Evolutionary conservation across 768 basidiomycete species (phyloP).

Genomic region (Gelatoporia subvermispora): DNA sequence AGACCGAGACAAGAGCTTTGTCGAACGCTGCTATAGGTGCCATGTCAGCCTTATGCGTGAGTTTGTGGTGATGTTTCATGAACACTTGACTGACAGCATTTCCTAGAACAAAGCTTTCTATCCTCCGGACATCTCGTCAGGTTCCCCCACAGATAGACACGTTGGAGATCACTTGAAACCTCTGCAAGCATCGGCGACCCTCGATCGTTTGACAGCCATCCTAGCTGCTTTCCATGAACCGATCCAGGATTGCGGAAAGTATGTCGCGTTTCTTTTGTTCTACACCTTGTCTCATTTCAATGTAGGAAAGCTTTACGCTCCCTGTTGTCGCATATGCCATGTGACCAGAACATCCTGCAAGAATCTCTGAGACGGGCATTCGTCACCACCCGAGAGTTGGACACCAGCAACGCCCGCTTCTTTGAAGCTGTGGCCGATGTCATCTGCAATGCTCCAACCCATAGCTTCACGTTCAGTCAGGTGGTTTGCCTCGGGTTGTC

Average conservation of each 20-base stretch:
- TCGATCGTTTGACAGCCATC: conserved; percentile 69
- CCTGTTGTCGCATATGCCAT: conserved; percentile 53
- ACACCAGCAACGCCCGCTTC: conserved; percentile 58
- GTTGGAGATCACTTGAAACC: conserved; percentile 45
- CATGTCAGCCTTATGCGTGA: conserved; percentile 80
- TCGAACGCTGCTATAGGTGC: conserved; percentile 85
- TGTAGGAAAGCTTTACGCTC: conserved; percentile 72
- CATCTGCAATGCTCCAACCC: conserved; percentile 43
- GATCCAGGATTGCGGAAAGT: conserved; percentile 61
- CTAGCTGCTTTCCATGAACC: conserved; percentile 52
- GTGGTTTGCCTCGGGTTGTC: conserved; percentile 72
- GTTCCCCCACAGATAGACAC: conserved; percentile 59
- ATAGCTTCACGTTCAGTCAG: conserved; percentile 70
- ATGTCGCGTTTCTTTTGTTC: conserved; percentile 24
- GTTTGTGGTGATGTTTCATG: conserved; percentile 29
- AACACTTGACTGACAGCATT: conserved; percentile 3
- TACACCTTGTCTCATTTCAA: conserved; percentile 5
- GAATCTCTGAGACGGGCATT: conserved; percentile 69
- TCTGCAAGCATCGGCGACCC: conserved; percentile 43
- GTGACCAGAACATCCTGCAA: conserved; percentile 52
- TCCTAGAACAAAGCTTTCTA: conserved; percentile 77
- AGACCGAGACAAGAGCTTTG: conserved; percentile 64
- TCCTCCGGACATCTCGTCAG: conserved; percentile 50
- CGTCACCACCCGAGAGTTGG: conserved; percentile 47
- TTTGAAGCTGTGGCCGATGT: conserved; percentile 78